Evolutionary conservation across 768 basidiomycete genomes (phyloP).

Genomic region (Macrolepiota fuliginosa): DNA sequence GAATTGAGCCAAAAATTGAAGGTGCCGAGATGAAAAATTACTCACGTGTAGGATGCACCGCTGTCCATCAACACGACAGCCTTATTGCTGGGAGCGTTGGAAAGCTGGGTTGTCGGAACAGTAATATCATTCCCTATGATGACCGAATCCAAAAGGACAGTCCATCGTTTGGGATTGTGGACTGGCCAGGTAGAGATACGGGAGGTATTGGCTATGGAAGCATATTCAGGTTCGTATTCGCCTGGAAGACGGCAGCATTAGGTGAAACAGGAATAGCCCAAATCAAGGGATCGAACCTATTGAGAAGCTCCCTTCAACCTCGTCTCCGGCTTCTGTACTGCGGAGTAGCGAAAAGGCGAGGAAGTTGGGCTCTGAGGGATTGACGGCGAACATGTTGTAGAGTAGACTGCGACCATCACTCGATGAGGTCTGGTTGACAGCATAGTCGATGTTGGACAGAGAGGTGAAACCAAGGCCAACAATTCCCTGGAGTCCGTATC

Average conservation of each 20-base stretch:
- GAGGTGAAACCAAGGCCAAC: constrained; percentile 76
- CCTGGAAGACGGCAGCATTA: constrained; percentile 35
- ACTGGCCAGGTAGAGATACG: constrained; percentile 76
- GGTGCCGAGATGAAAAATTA: neutral
- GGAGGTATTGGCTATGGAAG: constrained; percentile 51
- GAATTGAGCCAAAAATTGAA: constrained; percentile 2
- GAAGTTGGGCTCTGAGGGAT: constrained; percentile 73
- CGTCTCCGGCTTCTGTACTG: constrained; percentile 46
- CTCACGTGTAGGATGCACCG: constrained; percentile 80
- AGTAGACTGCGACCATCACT: constrained; percentile 67
- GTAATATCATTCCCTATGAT: constrained; percentile 54
- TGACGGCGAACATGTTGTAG: constrained; percentile 71
- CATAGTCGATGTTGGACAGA: constrained; percentile 68
- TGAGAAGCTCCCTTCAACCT: constrained; percentile 66
- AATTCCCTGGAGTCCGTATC: constrained; percentile 71
- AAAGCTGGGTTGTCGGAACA: constrained; percentile 52
- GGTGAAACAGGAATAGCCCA: neutral
- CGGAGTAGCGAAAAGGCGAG: constrained; percentile 76
- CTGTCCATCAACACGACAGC: constrained; percentile 79
- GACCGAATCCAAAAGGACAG: constrained; percentile 70
- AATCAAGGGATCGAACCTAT: constrained; percentile 50
- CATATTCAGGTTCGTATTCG: constrained; percentile 64
- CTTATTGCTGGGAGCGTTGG: constrained; percentile 59
- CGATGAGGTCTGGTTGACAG: constrained; percentile 54
- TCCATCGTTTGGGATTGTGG: constrained; percentile 67